Evolutionary conservation across 352 stramenopile genomes (phyloP), one percentile per base, ranked within the genome.

Genomic region (Phytopythium ostracodes): DNA sequence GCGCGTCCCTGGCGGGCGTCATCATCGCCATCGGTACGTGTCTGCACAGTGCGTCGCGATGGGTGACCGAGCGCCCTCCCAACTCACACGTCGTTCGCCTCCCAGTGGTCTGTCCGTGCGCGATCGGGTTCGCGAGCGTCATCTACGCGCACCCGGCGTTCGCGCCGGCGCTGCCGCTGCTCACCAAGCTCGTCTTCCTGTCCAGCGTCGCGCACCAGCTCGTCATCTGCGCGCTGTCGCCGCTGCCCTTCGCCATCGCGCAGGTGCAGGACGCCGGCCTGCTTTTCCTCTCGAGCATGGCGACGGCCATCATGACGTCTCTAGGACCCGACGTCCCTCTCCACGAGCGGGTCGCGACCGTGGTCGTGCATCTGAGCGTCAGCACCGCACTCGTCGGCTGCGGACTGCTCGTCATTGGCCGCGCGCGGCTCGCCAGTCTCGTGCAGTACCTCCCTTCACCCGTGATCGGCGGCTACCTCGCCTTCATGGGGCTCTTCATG

Each of bases 401-500:
- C 2, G 84, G 89, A 6, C 75, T 99, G 17, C 89, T 99, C 25
- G 62, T 95, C 17, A 85, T 98, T 33, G 96, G 96, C 10, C 94
- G 89, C 61, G 79, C 80, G 54, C 68, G 76, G 46, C 77, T 99
- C 31, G 96, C 96, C 33, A 91, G 82, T n/a, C 86, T 98, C 31
- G 95, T 98, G 12, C 95, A 98, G 70, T 93, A 98, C 59, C 77
- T 99, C 15, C 97, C 97, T 4, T 97, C 96, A 31, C 94, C 89
- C 36, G 97, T 99, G 10, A 89, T 99, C 27, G 96, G 77, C 17
- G 96, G 97, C 9, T 99, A 99, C 78, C 78, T 99, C 43, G 96
- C 95, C 24, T 98, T 94, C 63, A 98, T 98, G 46, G 97, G 97
- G 1, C 98, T 98, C 62, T 99, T 99, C 67, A 97, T 96, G 78